Conservation (phyloP, 31 red algal genomes). For the Bonnemaisonia californica region DNA sequence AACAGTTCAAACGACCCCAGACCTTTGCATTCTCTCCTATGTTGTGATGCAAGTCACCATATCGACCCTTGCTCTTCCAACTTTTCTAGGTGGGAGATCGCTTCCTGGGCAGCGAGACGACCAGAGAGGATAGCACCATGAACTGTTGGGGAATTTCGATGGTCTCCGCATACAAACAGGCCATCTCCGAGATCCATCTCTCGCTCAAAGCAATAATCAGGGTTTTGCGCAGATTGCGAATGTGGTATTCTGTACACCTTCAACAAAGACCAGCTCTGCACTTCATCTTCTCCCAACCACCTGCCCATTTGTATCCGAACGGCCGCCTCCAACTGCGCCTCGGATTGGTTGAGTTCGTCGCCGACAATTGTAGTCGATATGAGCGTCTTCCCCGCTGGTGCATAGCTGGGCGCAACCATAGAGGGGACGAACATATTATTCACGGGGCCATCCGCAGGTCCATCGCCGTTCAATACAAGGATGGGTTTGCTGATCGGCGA, state of each 20-base stretch:
- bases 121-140: conserved; percentile 67
- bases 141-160: conserved; percentile 41
- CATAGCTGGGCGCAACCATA: conserved; percentile 68
- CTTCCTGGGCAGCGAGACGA: conserved; percentile 36
- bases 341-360: conserved; percentile 18
- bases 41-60: neutral
- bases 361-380: conserved; percentile 77
- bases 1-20: too few relatives aligned
- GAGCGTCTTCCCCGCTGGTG: conserved; percentile 65
- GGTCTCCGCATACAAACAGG: conserved; percentile 72
- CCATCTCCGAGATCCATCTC: conserved; percentile 30
- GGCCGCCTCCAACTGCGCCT: conserved; percentile 27
- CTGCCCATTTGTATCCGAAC: conserved; percentile 59
- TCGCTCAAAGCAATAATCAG: conserved; percentile 9
- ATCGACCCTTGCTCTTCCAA: neutral
- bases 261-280: conserved; percentile 61
- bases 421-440: conserved; percentile 83
- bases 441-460: conserved; percentile 35
- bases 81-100: conserved; percentile 1
- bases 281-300: conserved; percentile 68
- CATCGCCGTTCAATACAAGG: conserved; percentile 75
- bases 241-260: conserved; percentile 49
- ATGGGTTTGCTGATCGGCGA: conserved; percentile 33
- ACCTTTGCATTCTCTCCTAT: too few relatives aligned
- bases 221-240: conserved; percentile 39